A percentile compares a stretch with the other conserved stretches of the same genome.
Conservation (phyloP, 225 moss, liverwort and hornwort species). For the Bryoerythrophyllum caledonicum region DNA sequence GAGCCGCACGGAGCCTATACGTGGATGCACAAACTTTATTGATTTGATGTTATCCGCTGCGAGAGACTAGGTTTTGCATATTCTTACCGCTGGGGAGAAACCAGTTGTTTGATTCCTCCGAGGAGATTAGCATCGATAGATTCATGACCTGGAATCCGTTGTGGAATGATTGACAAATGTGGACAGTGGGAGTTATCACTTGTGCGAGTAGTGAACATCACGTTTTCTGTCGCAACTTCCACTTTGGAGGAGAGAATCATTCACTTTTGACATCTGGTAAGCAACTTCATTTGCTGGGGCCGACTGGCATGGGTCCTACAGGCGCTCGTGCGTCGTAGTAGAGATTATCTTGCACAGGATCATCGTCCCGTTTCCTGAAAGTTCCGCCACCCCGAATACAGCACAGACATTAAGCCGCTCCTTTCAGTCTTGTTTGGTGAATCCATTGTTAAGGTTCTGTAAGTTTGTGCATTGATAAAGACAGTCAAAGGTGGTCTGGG, state of each 20-base stretch:
- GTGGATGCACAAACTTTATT: not conserved
- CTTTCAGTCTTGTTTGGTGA: too few species aligned
- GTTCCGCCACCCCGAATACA: not conserved
- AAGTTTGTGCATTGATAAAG: not conserved
- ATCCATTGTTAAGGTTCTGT: too few species aligned
- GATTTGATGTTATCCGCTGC: not conserved
- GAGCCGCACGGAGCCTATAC: too few species aligned
- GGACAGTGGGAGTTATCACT: not conserved
- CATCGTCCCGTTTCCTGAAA: not conserved
- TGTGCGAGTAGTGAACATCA: slow-evolving; percentile 12
- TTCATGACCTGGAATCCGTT: not conserved
- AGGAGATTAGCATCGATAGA: not conserved
- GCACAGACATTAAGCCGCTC: not conserved
- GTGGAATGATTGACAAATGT: not conserved
- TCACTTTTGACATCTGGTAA: too few species aligned
- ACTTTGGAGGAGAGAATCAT: slow-evolving; percentile 3
- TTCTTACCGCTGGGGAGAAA: not conserved
- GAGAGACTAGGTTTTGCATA: not conserved
- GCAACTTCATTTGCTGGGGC: too few species aligned
- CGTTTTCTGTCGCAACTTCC: not conserved
- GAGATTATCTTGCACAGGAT: not conserved
- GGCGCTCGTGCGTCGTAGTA: not conserved
- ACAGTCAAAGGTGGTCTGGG: not conserved
- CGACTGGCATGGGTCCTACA: not conserved
- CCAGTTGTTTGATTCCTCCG: not conserved